Evolutionary conservation across 75 land plant genomes (phyloP).

Genomic region (Sequoiadendron giganteum): DNA sequence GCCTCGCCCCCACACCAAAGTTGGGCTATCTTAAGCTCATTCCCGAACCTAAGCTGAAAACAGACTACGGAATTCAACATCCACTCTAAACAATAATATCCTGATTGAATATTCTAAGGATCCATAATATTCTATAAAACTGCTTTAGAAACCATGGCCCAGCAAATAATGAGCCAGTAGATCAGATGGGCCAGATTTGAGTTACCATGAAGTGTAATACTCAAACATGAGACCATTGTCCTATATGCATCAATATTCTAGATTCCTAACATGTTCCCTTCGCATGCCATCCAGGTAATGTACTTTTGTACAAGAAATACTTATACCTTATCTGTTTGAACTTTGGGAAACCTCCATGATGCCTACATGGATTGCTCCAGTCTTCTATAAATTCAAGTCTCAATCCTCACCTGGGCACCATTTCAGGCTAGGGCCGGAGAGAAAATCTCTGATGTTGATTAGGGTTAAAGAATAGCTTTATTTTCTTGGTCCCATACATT

Average conservation of each 20-base stretch:
- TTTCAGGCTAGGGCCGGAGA: neutral
- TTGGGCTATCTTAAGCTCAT: neutral
- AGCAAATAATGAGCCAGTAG: neutral
- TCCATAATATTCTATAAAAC: neutral
- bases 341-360: too few relatives aligned
- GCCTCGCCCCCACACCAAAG: neutral
- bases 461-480: neutral
- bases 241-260: neutral
- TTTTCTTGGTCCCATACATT: neutral
- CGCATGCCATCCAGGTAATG: neutral
- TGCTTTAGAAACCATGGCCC: neutral
- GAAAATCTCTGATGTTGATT: neutral
- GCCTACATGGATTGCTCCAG: too few relatives aligned
- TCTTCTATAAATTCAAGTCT: neutral
- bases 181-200: neutral
- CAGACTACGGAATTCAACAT: neutral
- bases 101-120: neutral
- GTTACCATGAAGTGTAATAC: neutral
- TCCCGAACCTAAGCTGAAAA: neutral
- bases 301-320: too few relatives aligned
- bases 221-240: neutral
- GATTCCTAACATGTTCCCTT: neutral
- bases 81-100: neutral
- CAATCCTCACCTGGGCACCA: neutral
- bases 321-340: neutral